These are phyloP conservation scores for Calonectria pauciramosa DNA, from an alignment of 2,329 filamentous ascomycete genomes.

Conservation along the genomic window DNA sequence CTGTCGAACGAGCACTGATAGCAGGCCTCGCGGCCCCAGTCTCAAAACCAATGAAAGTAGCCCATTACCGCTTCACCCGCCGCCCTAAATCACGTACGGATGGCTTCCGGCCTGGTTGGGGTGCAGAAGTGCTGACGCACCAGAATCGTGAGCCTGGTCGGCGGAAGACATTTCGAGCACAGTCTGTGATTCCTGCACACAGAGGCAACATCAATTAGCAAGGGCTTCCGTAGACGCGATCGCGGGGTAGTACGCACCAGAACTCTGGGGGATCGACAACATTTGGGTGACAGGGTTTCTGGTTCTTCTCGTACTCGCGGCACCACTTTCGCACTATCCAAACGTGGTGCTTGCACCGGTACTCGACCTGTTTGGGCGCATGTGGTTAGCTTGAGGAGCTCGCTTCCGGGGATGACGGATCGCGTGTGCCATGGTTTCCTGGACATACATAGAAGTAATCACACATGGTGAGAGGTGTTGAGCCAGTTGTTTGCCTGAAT, in stretches of 20 bases:
- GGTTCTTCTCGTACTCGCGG: constrained; percentile 37
- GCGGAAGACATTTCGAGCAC: constrained; percentile 23
- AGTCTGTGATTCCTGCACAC: constrained; percentile 18
- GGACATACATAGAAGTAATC: constrained; percentile 43
- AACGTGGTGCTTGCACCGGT: constrained; percentile 40
- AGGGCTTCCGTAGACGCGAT: background rate
- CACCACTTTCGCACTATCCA: constrained; percentile 45
- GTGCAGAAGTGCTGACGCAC: constrained; percentile 19
- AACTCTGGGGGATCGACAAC: constrained; percentile 42
- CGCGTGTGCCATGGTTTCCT: background rate
- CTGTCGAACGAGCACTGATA: background rate
- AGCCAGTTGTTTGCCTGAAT: background rate
- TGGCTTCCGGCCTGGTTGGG: background rate
- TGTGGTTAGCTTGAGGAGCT: constrained; percentile 8
- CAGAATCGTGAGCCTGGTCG: background rate
- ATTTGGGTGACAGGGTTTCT: constrained; percentile 40
- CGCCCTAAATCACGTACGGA: background rate
- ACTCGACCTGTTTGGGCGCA: constrained; percentile 36
- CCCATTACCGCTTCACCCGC: background rate
- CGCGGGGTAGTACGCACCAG: constrained; percentile 32
- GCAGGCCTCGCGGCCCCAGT: background rate
- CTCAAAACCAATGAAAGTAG: background rate
- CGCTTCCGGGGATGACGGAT: background rate
- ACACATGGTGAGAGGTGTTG: constrained; percentile 31
- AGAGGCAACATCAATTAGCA: background rate